Evolutionary conservation across 2,329 filamentous ascomycete genomes (phyloP).

Genomic region (Beauveria australis): DNA sequence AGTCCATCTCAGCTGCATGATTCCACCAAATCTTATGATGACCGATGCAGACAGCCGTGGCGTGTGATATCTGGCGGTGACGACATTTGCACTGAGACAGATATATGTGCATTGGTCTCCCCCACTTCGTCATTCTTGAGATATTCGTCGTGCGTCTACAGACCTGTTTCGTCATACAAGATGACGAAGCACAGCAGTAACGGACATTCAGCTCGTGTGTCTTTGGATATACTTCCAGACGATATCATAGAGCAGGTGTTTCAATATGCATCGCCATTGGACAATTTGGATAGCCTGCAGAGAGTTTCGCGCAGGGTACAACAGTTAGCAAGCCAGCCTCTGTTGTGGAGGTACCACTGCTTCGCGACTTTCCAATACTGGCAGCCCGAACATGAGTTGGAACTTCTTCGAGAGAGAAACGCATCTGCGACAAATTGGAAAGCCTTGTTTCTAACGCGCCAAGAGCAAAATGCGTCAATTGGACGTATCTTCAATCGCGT

Average conservation of each 20-base stretch:
- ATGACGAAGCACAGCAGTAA: not conserved
- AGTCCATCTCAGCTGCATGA: not conserved
- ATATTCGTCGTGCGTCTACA: not conserved
- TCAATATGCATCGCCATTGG: constrained; percentile 48
- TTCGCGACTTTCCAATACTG: constrained; percentile 62
- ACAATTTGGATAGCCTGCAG: constrained; percentile 41
- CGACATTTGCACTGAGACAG: not conserved
- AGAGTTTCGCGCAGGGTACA: constrained; percentile 55
- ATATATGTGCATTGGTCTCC: not conserved
- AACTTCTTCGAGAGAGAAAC: constrained; percentile 42
- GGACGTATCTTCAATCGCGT: constrained; percentile 56
- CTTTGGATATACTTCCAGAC: constrained; percentile 55
- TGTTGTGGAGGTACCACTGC: constrained; percentile 78
- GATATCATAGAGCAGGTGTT: constrained; percentile 81
- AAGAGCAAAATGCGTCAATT: constrained; percentile 42
- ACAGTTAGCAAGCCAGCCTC: constrained; percentile 57
- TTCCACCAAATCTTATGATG: not conserved
- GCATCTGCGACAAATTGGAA: constrained; percentile 66
- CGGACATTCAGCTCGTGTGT: constrained; percentile 17
- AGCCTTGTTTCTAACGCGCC: constrained; percentile 50
- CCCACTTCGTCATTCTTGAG: constrained; percentile 3
- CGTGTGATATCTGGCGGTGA: not conserved
- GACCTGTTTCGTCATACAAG: not conserved
- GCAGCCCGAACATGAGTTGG: constrained; percentile 57
- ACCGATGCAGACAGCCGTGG: not conserved